Evolutionary conservation across 495 filamentous ascomycete species (phyloP).

Genomic region (Penicillium simplicissimum): DNA sequence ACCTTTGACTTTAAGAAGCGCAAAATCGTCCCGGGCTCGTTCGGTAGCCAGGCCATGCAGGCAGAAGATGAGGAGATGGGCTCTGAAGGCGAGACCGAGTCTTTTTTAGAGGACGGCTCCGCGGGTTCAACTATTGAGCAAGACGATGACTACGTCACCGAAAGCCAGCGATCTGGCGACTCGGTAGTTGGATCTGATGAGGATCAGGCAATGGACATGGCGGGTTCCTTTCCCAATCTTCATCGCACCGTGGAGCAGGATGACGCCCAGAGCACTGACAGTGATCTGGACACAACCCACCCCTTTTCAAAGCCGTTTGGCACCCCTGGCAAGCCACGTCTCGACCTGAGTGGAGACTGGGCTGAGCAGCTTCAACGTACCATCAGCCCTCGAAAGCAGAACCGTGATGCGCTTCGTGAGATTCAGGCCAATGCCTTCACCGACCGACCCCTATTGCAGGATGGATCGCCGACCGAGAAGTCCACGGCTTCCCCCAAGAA

Average conservation of each 20-base stretch:
- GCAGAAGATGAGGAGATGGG: constrained; percentile 50
- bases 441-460: constrained; percentile 36
- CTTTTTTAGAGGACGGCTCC: constrained; percentile 91
- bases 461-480: constrained; percentile 36
- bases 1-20: constrained; percentile 80
- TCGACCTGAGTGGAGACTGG: constrained; percentile 70
- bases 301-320: constrained; percentile 44
- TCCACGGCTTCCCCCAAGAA: constrained; percentile 44
- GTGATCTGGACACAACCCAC: constrained; percentile 49
- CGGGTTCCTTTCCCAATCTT: constrained; percentile 67
- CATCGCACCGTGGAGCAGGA: constrained; percentile 68
- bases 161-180: constrained; percentile 57
- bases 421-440: constrained; percentile 57
- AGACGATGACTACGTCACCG: constrained; percentile 61
- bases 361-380: constrained; percentile 87
- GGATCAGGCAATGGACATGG: constrained; percentile 74
- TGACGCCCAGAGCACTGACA: constrained; percentile 42
- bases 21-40: constrained; percentile 74
- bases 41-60: constrained; percentile 61
- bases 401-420: constrained; percentile 66
- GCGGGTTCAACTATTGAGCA: constrained; percentile 73
- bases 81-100: constrained; percentile 52
- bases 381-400: constrained; percentile 84
- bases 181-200: constrained; percentile 71
- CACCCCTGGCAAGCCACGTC: constrained; percentile 61